phyloP scores from a whole-genome alignment of 2,329 filamentous ascomycete species.

The Aspergillus terreus region DNA sequence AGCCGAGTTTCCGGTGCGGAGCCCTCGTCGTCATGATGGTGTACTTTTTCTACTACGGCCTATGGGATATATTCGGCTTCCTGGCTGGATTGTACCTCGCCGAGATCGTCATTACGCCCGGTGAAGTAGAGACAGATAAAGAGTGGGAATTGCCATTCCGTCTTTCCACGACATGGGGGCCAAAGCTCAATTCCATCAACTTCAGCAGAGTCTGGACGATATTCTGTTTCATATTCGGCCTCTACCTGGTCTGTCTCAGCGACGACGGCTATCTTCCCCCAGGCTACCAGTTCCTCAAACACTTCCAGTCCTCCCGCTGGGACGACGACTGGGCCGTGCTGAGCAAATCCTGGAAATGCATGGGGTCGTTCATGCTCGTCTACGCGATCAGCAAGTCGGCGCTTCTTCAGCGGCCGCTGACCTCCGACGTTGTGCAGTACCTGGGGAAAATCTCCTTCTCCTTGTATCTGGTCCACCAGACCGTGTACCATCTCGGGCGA shows the following conservation, averaged over 20 bases:
- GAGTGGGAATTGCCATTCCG: background rate
- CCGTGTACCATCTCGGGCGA: constrained; percentile 15
- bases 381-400: constrained; percentile 17
- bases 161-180: background rate
- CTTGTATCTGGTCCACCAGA: constrained; percentile 26
- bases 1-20: constrained; percentile 8
- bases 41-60: constrained; percentile 21
- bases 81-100: constrained; percentile 19
- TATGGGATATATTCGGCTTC: constrained; percentile 20
- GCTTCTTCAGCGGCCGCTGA: constrained; percentile 17
- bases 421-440: constrained; percentile 19
- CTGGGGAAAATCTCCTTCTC: constrained; percentile 29
- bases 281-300: constrained; percentile 16
- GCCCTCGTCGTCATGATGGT: constrained; percentile 6
- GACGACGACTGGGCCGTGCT: constrained; percentile 15
- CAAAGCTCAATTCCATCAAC: background rate
- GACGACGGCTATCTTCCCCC: constrained; percentile 17
- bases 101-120: background rate
- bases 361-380: constrained; percentile 15
- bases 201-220: background rate
- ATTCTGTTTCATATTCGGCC: constrained; percentile 12
- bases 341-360: constrained; percentile 18
- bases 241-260: constrained; percentile 18
- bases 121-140: background rate
- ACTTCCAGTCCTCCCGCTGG: constrained; percentile 16